These are phyloP conservation scores for Trichoderma brevicompactum DNA, from an alignment of 2,329 filamentous ascomycete genomes.

Conservation along the genomic window DNA sequence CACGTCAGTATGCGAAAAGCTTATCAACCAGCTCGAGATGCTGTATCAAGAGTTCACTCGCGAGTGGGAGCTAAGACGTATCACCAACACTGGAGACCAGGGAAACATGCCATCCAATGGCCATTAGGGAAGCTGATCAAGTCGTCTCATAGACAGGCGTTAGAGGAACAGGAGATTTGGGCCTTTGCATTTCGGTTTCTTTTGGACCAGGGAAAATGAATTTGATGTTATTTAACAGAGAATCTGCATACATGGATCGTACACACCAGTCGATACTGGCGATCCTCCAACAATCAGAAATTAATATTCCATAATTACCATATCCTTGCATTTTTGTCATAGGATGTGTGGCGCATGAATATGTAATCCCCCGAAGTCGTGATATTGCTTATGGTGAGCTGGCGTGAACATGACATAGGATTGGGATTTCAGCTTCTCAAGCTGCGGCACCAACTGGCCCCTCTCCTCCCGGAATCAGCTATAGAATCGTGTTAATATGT, in stretches of 20 bases:
- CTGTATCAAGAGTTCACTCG: constrained; percentile 89
- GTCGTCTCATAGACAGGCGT: constrained; percentile 34
- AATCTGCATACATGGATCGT: constrained; percentile 8
- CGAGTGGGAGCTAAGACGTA: constrained; percentile 87
- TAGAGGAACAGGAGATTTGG: constrained; percentile 29
- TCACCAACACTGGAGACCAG: constrained; percentile 70
- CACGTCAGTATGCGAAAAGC: constrained; percentile 76
- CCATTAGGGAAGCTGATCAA: constrained; percentile 33
- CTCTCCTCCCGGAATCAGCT: constrained; percentile 81
- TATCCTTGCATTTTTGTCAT: neutral
- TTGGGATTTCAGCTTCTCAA: constrained; percentile 22
- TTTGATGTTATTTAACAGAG: constrained; percentile 6
- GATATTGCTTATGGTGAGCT: neutral
- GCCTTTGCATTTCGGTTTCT: constrained; percentile 27
- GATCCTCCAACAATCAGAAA: neutral
- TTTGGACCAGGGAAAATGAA: constrained; percentile 15
- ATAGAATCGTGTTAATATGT: constrained; percentile 27
- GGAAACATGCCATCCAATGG: constrained; percentile 49
- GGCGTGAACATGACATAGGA: constrained; percentile 23
- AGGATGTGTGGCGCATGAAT: neutral
- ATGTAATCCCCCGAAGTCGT: neutral
- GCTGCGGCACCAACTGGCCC: constrained; percentile 56
- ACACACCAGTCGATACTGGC: neutral
- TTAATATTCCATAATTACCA: neutral
- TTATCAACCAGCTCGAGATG: constrained; percentile 79